phyloP scores from a whole-genome alignment of 2,329 filamentous ascomycete genomes.

The Pyricularia sp. region DNA sequence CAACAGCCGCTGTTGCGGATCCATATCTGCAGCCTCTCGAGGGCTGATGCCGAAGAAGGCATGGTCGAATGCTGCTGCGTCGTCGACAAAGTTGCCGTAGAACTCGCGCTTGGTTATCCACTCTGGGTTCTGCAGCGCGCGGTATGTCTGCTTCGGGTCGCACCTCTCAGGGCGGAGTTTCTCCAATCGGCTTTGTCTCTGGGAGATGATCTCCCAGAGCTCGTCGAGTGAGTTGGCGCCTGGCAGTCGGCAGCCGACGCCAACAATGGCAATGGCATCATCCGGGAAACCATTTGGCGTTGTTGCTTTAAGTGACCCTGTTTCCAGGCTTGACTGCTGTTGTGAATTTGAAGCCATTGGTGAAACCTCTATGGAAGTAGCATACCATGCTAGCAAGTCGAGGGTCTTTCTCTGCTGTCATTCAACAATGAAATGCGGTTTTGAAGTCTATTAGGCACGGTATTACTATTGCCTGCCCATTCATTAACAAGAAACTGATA shows the following conservation, averaged over 20 bases:
- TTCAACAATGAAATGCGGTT: background rate
- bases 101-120: conserved; percentile 12
- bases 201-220: background rate
- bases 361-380: background rate
- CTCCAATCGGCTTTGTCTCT: background rate
- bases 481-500: background rate
- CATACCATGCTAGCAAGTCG: background rate
- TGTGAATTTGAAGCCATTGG: background rate
- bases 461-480: background rate
- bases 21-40: too few relatives aligned
- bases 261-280: conserved; percentile 11
- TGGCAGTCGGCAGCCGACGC: conserved; percentile 10
- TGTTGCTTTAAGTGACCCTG: background rate
- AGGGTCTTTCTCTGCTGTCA: background rate
- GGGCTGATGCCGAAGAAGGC: conserved; percentile 9
- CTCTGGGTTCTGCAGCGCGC: background rate
- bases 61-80: conserved; percentile 24
- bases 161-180: background rate
- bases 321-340: background rate
- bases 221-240: conserved; percentile 6
- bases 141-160: background rate
- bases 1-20: too few relatives aligned
- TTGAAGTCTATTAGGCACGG: background rate
- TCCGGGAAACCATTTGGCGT: background rate
- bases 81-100: conserved; percentile 17